A percentile compares a stretch with the other conserved stretches of the same genome.
These are phyloP conservation scores for Xylariaceae sp. DNA, from an alignment of 2,329 filamentous ascomycete species.

Conservation along the genomic window DNA sequence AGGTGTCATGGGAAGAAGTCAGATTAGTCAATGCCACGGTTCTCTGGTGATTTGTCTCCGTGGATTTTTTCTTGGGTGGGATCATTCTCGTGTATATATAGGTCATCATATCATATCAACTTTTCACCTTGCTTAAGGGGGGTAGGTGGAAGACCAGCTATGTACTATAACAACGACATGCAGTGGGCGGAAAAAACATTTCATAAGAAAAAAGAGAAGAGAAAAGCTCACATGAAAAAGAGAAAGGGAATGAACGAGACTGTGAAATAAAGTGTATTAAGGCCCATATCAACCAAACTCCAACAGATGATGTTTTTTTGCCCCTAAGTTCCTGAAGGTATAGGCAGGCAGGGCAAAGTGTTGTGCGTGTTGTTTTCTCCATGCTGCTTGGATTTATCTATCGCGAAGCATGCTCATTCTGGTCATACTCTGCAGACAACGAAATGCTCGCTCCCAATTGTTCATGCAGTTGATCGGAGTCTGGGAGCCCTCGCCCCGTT, in stretches of 20 bases:
- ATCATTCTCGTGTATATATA: background rate
- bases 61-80: too few relatives aligned
- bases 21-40: conserved; percentile 28
- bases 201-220: background rate
- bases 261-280: conserved; percentile 37
- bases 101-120: background rate
- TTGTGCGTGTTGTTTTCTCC: conserved; percentile 5
- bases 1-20: conserved; percentile 27
- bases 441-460: conserved; percentile 11
- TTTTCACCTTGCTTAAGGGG: background rate
- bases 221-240: background rate
- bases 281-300: conserved; percentile 44
- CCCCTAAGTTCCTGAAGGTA: conserved; percentile 27
- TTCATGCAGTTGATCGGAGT: conserved; percentile 17
- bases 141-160: background rate
- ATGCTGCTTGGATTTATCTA: conserved; percentile 17
- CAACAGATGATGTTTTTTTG: conserved; percentile 37
- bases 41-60: conserved; percentile 26
- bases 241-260: conserved; percentile 7
- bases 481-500: conserved; percentile 1
- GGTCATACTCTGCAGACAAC: conserved; percentile 15
- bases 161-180: background rate
- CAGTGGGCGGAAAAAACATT: background rate
- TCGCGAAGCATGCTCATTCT: conserved; percentile 17
- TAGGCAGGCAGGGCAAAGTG: conserved; percentile 10